Evolutionary conservation across 352 stramenopile species (phyloP).

Genomic region (Phytopythium vexans): DNA sequence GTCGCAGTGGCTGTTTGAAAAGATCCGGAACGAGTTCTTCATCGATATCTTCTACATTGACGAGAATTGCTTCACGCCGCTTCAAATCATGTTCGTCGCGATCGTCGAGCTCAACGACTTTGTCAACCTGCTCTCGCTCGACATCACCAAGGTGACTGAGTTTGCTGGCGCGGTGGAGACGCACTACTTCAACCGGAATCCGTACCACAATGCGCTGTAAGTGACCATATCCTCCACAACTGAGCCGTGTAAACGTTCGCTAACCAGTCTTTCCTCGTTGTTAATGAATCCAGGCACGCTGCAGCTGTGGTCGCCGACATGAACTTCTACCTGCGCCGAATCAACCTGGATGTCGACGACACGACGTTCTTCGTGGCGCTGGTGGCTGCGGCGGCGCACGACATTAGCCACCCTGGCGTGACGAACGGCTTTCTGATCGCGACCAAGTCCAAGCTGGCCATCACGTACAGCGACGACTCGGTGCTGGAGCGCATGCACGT

Average conservation of each 20-base stretch:
- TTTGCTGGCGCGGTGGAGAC: slow-evolving; percentile 57
- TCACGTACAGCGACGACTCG: slow-evolving; percentile 91
- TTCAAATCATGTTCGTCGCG: slow-evolving; percentile 53
- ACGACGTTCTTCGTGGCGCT: slow-evolving; percentile 60
- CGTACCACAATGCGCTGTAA: slow-evolving; percentile 73
- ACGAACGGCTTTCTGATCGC: slow-evolving; percentile 91
- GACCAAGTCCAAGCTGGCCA: slow-evolving; percentile 84
- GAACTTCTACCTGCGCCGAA: slow-evolving; percentile 57
- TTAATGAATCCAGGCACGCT: slow-evolving; percentile 36
- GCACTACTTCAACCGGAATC: slow-evolving; percentile 61
- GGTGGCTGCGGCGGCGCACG: slow-evolving; percentile 86
- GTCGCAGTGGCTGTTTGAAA: slow-evolving; percentile 46
- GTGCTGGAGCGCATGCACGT: slow-evolving; percentile 83
- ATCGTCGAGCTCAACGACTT: slow-evolving; percentile 57
- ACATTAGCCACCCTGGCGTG: slow-evolving; percentile 90
- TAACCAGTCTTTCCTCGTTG: slow-evolving; percentile 3
- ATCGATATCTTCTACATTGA: slow-evolving; percentile 67
- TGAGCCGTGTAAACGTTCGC: background rate
- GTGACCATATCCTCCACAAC: slow-evolving; percentile 3
- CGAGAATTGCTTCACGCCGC: slow-evolving; percentile 30
- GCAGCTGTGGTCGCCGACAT: slow-evolving; percentile 58
- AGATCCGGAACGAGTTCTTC: slow-evolving; percentile 54
- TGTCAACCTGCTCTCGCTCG: slow-evolving; percentile 33
- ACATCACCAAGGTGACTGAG: slow-evolving; percentile 36
- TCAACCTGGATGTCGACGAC: slow-evolving; percentile 58